Base-by-base conservation (phyloP, 495 filamentous ascomycete species). In the Neurospora terricola region DNA sequence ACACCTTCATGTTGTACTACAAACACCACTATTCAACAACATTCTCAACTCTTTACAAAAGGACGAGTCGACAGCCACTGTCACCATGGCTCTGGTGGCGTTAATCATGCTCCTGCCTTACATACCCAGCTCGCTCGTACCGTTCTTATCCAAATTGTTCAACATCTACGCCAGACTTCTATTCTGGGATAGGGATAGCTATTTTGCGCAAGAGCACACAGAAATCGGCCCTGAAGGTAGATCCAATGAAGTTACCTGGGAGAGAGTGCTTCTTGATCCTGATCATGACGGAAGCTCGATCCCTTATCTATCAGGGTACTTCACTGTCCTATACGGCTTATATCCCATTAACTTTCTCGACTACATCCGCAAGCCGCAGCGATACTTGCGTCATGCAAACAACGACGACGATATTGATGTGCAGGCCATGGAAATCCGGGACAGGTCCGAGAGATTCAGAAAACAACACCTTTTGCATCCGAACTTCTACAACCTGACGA, bases 301-400 rank as follows among this genome's bases (percentile, higher is more conserved):
- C 48, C 92, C 92, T 76, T 82, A 96, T 79, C 78, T 97, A 76
- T 76, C 90, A 76, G 80, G 93, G 77, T 87, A 97, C 86, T 89
- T 97, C 86, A 89, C 93, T 10, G 88, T 92, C 59, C 82, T 94
- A 4, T 94, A 94, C 73, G 91, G 91, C 14, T 82, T 94, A 10
- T 94, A 93, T 74, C 91, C 91, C n/a, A 87, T 92, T 73, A 93
- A 93, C 77, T 90, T 94, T 78, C 87, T 90, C 84, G 88, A 88
- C 75, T 94, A 92, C 80, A 90, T 94, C 66, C 85, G 91, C 34
- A 93, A 94, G 75, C 91, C 91, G 4, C 87, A 91, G 42, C 86
- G 89, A 76, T 93, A 89, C 73, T 81, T 94, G 3, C 87, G 90
- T 45, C 87, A 89, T 75, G 86, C 87, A 8, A 83, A 89, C 68